Percentiles rank a stretch among this genome's conserved stretches.
Conservation (phyloP, 805 yeast genomes). For the Hyphopichia homilentoma region DNA sequence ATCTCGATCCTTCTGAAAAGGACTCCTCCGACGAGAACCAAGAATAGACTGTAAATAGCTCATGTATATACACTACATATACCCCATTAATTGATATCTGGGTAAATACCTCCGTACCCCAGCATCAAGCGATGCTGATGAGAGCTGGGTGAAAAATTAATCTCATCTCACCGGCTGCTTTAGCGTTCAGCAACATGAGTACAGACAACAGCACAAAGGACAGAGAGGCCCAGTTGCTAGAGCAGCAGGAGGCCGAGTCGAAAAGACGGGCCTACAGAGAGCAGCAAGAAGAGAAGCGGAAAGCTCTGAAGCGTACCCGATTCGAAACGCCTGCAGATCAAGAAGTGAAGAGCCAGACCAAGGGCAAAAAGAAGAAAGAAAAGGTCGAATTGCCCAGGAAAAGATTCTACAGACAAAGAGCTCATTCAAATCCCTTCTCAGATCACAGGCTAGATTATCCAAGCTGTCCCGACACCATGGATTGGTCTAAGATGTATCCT, state of each 20-base stretch:
- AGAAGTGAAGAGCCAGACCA: constrained; percentile 7
- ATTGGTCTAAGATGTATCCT: constrained; percentile 81
- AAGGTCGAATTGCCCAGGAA: constrained; percentile 67
- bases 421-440: constrained; percentile 96
- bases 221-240: constrained; percentile 15
- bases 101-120: background rate
- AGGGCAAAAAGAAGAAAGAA: constrained; percentile 15
- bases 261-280: constrained; percentile 50
- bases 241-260: constrained; percentile 26
- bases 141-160: too few relatives aligned
- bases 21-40: constrained; percentile 13
- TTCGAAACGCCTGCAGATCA: constrained; percentile 24
- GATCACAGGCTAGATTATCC: constrained; percentile 94
- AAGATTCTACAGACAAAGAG: constrained; percentile 90
- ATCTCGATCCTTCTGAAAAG: constrained; percentile 20
- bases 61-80: constrained; percentile 1
- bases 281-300: constrained; percentile 41
- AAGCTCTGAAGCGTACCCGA: constrained; percentile 42
- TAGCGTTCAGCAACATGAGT: too few relatives aligned
- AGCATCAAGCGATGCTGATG: too few relatives aligned
- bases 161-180: too few relatives aligned
- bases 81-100: background rate
- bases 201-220: too few relatives aligned
- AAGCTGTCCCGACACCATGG: constrained; percentile 72
- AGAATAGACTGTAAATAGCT: too few relatives aligned